A percentile compares a stretch with the other conserved stretches of the same genome.
Conservation (phyloP, 2,329 filamentous ascomycete genomes). For the Botrytis elliptica region DNA sequence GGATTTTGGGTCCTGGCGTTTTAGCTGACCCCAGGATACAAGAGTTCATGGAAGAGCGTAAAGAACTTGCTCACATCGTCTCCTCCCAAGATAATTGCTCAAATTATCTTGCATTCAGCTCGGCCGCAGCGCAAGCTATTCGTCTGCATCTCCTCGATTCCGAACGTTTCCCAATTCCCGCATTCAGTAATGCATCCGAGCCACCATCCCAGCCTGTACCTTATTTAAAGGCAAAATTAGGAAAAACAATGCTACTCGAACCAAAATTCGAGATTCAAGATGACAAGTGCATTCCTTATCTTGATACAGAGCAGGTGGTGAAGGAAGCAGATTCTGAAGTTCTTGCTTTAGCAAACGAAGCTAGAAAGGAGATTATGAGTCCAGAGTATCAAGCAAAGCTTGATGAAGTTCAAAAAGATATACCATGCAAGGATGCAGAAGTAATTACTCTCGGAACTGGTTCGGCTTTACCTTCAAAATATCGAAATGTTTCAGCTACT, state of each 20-base stretch:
- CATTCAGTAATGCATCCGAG: constrained; percentile 51
- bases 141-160: constrained; percentile 72
- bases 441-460: constrained; percentile 88
- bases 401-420: constrained; percentile 55
- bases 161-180: constrained; percentile 70
- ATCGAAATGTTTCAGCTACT: constrained; percentile 91
- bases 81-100: constrained; percentile 72
- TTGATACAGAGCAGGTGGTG: constrained; percentile 49
- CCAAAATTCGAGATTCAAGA: constrained; percentile 42
- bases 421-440: constrained; percentile 74
- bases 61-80: constrained; percentile 69
- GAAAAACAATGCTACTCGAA: constrained; percentile 33
- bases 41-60: constrained; percentile 65
- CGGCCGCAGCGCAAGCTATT: constrained; percentile 63
- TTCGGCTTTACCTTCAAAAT: constrained; percentile 85
- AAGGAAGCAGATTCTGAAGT: constrained; percentile 46
- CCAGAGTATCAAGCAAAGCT: constrained; percentile 51
- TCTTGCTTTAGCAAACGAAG: constrained; percentile 51
- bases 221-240: constrained; percentile 32
- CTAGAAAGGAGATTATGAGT: constrained; percentile 43
- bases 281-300: constrained; percentile 47
- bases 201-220: constrained; percentile 13
- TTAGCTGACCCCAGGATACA: constrained; percentile 60
- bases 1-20: constrained; percentile 75
- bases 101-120: constrained; percentile 71